Percentiles rank a stretch among this genome's conserved stretches.
phyloP scores from a whole-genome alignment of 257 asterid species.

The Eustoma russellianum region DNA sequence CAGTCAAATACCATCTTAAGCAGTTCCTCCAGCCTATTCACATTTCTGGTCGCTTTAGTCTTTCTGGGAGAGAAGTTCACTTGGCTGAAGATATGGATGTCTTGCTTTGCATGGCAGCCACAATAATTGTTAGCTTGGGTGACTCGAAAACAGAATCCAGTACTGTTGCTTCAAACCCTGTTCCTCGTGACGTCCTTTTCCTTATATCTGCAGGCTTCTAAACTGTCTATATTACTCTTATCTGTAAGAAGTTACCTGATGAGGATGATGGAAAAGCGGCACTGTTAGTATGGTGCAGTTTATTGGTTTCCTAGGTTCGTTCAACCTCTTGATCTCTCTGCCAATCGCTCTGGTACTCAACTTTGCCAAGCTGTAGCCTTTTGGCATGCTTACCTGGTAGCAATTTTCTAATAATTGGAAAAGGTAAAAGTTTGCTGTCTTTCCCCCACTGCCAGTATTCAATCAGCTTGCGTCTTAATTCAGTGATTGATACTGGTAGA shows the following conservation, averaged over 20 bases:
- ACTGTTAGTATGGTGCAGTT: slow-evolving; percentile 79
- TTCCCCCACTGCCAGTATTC: no score
- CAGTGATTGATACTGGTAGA: neutral
- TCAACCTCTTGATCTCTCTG: slow-evolving; percentile 63
- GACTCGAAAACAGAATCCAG: slow-evolving; percentile 46
- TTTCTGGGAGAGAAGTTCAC: slow-evolving; percentile 78
- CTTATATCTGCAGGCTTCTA: slow-evolving; percentile 70
- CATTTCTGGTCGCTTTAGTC: slow-evolving; percentile 73
- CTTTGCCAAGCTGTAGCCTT: slow-evolving; percentile 44
- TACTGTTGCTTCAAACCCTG: slow-evolving; percentile 49
- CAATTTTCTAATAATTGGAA: slow-evolving; percentile 70
- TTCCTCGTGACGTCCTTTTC: slow-evolving; percentile 61
- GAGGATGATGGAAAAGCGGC: slow-evolving; percentile 56
- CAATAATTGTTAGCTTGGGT: slow-evolving; percentile 70
- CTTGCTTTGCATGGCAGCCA: slow-evolving; percentile 90
- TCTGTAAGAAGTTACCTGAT: slow-evolving; percentile 73
- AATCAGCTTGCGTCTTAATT: neutral
- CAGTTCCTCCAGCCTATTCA: slow-evolving; percentile 87
- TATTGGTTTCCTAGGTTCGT: slow-evolving; percentile 82
- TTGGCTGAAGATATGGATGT: slow-evolving; percentile 75
- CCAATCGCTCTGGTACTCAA: slow-evolving; percentile 54
- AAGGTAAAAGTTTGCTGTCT: slow-evolving; percentile 36
- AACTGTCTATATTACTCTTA: slow-evolving; percentile 69
- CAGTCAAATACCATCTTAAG: slow-evolving; percentile 90
- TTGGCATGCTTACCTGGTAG: slow-evolving; percentile 45